phyloP scores from a whole-genome alignment of 345 rosid genomes.

The Salix brachista region DNA sequence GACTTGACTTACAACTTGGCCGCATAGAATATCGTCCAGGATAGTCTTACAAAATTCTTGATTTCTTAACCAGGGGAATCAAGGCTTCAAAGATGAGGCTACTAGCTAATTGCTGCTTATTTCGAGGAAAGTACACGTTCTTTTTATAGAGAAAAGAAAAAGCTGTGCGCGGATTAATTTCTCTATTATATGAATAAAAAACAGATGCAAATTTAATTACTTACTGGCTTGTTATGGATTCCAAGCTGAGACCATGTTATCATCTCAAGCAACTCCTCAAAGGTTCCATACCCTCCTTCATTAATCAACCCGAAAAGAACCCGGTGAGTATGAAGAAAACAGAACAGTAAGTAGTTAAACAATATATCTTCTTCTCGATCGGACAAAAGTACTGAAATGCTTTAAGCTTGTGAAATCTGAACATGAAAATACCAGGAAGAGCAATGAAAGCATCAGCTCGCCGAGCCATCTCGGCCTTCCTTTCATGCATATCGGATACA shows the following conservation, averaged over 20 bases:
- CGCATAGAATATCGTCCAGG: neutral
- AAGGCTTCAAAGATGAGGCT: neutral
- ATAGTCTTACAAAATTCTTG: neutral
- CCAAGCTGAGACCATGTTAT: constrained; percentile 66
- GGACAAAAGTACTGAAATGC: neutral
- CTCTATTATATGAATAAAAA: neutral
- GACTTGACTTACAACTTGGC: neutral
- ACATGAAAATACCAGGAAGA: constrained; percentile 30
- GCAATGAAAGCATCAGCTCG: constrained; percentile 42
- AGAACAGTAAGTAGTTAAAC: neutral
- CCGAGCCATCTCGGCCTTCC: constrained; percentile 41
- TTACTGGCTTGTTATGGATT: constrained; percentile 56
- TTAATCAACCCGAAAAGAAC: neutral
- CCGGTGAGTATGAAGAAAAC: neutral
- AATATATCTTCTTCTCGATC: neutral
- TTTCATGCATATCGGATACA: constrained; percentile 44
- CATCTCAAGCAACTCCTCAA: constrained; percentile 59
- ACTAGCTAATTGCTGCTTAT: too few species aligned
- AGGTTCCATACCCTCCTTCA: constrained; percentile 61
- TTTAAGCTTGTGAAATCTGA: neutral
- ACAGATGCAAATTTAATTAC: neutral
- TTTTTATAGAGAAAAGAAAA: neutral
- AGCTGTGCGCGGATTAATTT: neutral
- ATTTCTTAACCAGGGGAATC: too few species aligned
- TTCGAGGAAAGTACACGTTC: too few species aligned